Percentiles rank a stretch among this genome's conserved stretches.
Conservation (phyloP, 495 filamentous ascomycete species). For the Glonium stellatum region DNA sequence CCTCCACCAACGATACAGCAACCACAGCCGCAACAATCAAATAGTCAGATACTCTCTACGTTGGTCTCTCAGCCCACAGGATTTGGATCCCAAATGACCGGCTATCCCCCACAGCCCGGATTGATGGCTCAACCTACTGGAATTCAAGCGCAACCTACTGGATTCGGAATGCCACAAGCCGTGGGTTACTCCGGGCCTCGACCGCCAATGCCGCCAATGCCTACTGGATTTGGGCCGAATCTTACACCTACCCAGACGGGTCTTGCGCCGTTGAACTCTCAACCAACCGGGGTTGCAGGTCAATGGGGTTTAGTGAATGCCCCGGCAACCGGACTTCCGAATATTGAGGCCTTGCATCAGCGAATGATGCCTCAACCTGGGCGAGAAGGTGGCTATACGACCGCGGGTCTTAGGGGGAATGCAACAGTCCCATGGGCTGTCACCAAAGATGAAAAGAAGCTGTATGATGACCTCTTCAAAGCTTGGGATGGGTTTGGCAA, state of each 20-base stretch:
- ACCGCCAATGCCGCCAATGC: conserved; percentile 94
- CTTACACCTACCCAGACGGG: conserved; percentile 60
- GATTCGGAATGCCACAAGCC: conserved; percentile 48
- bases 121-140: conserved; percentile 51
- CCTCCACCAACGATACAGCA: conserved; percentile 73
- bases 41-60: conserved; percentile 68
- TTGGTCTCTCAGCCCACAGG: conserved; percentile 71
- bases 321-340: conserved; percentile 80
- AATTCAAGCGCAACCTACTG: conserved; percentile 33
- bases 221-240: conserved; percentile 63
- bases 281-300: conserved; percentile 92
- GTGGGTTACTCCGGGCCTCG: conserved; percentile 66
- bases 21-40: conserved; percentile 75
- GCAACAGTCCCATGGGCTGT: conserved; percentile 97
- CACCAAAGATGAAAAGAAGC: conserved; percentile 96
- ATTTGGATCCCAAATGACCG: conserved; percentile 49
- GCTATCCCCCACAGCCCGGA: conserved; percentile 38
- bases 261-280: conserved; percentile 65
- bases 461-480: conserved; percentile 91
- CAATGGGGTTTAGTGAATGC: conserved; percentile 98
- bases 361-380: conserved; percentile 98
- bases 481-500: conserved; percentile 96
- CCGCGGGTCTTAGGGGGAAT: conserved; percentile 80
- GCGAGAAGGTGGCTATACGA: conserved; percentile 86
- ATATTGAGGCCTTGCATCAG: conserved; percentile 85